Evolutionary conservation across 164 flowering plant species (phyloP).

Genomic region (Stephania yunnanensis): DNA sequence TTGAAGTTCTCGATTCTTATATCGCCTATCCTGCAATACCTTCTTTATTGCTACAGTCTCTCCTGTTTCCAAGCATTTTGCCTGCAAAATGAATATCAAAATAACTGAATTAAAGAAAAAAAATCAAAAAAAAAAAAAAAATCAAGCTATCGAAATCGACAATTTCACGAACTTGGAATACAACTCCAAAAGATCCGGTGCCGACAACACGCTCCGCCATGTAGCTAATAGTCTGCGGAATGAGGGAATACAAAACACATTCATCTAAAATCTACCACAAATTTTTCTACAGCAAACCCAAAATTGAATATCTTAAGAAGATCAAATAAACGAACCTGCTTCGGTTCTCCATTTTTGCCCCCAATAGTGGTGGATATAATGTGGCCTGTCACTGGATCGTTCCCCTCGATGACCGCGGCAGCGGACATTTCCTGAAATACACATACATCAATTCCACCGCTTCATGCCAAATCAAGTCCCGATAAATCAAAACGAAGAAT

Average conservation of each 20-base stretch:
- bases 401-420: conserved; percentile 56
- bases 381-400: conserved; percentile 80
- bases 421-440: conserved; percentile 63
- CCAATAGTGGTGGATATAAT: conserved; percentile 90
- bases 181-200: conserved; percentile 90
- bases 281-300: neutral
- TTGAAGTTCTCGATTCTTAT: conserved; percentile 90
- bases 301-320: neutral
- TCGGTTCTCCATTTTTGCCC: conserved; percentile 93
- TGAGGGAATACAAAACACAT: conserved; percentile 11
- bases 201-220: conserved; percentile 99
- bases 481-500: neutral
- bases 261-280: neutral
- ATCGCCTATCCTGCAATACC: conserved; percentile 88
- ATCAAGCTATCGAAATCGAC: neutral
- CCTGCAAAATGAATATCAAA: conserved; percentile 29
- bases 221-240: conserved; percentile 81
- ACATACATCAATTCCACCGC: neutral
- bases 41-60: conserved; percentile 92
- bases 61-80: conserved; percentile 90
- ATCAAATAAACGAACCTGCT: conserved; percentile 38
- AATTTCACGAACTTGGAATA: conserved; percentile 58
- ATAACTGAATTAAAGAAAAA: neutral
- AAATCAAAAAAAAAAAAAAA: neutral
- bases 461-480: neutral